Percentiles rank a stretch among this genome's conserved stretches.
These are phyloP conservation scores for Phalaenopsis aphrodite DNA, from an alignment of 106 monocot species.

Conservation along the genomic window DNA sequence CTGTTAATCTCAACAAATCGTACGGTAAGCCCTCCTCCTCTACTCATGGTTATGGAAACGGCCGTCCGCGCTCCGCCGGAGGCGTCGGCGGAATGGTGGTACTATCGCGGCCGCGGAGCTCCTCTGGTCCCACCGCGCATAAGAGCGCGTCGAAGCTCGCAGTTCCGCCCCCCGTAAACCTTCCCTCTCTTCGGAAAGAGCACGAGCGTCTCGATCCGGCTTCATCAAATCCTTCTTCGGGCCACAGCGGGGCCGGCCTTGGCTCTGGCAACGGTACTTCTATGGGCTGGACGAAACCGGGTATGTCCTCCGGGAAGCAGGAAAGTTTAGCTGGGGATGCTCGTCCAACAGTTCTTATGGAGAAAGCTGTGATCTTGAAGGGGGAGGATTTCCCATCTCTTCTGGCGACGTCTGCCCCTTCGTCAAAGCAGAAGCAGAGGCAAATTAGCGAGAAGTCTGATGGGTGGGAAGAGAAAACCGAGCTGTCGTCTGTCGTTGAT, in stretches of 20 bases:
- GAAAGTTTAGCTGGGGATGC: not conserved
- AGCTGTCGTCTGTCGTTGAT: constrained; percentile 12
- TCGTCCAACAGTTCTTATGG: constrained; percentile 4
- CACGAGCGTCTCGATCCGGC: constrained; percentile 62
- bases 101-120: constrained; percentile 53
- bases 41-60: not conserved
- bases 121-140: constrained; percentile 18
- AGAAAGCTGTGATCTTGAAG: constrained; percentile 47
- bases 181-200: constrained; percentile 86
- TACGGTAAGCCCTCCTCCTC: constrained; percentile 37
- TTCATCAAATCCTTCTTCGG: constrained; percentile 19
- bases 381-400: constrained; percentile 67
- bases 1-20: constrained; percentile 87
- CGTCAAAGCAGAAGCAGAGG: constrained; percentile 19
- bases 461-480: constrained; percentile 12
- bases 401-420: not conserved
- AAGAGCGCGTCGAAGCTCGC: constrained; percentile 42
- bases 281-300: constrained; percentile 75
- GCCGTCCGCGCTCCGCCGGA: constrained; percentile 12
- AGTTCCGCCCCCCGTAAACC: constrained; percentile 86
- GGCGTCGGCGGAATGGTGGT: constrained; percentile 79
- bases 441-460: constrained; percentile 22
- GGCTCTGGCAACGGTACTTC: constrained; percentile 44
- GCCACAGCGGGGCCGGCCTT: constrained; percentile 28
- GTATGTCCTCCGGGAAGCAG: constrained; percentile 1